Evolutionary conservation across 768 basidiomycete genomes (phyloP), one percentile per base, ranked within the genome.

Genomic region (Thelephora ganbajun): DNA sequence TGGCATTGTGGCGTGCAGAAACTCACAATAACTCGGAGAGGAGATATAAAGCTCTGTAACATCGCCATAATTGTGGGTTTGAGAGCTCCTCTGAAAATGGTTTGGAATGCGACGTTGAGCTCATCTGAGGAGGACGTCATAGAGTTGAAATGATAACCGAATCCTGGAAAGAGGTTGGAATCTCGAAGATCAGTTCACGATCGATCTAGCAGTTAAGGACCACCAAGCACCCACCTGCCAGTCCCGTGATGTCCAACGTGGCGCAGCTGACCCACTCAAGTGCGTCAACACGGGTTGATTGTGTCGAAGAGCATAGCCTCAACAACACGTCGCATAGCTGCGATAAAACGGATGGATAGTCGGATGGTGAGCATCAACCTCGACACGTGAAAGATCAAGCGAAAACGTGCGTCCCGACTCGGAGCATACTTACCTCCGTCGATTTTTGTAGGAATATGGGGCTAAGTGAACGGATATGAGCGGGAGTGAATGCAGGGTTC

Each of bases 401-500:
- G 12, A 41, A 41, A 18, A 14, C 14, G 18, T 2, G 22, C 12
- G 39, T 14, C 14, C 16, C 39, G 39, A 18, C 5, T 18, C 16
- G 39, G n/a, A 39, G 11, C 7, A 41, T 4, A 41, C 33, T 9
- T 51, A 60, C 26, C 59, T 53, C 30, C 45, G 57, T 43, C 50
- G 62, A 14, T 51, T 63, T 56, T 7, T 56, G 44, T 6, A 55
- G 23, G 48, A 57, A 55, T 16, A 54, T 52, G 7, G 43, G 44
- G 6, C 50, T 52, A 2, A 60, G 45, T 33, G 57, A 51, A 6
- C 54, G 50, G 35, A 60, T 49, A 35, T 61, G 60, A 6, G 57
- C 50, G 3, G 53, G 52, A n/a, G 59, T 57, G 48, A 63, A 63
- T 2, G 57, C 56, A 6, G 60, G 61, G 36, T 59, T 61, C 57